Percentiles rank a stretch among this genome's conserved stretches.
Conservation (phyloP, 345 rosid species). For the Salix dunnii region DNA sequence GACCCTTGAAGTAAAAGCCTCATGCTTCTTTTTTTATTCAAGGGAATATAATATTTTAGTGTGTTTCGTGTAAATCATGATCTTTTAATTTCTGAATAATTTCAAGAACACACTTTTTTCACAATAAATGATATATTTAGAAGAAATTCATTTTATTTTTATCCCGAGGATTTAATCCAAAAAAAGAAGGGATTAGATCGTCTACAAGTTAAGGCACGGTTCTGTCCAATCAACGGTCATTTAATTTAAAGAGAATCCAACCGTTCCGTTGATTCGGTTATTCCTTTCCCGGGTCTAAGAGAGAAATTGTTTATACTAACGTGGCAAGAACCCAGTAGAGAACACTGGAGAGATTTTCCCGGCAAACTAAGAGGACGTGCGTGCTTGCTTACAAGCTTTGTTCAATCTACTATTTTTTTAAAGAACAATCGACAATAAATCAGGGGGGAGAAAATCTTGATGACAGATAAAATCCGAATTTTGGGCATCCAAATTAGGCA, state of each 20-base stretch:
- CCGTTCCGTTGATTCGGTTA: not conserved
- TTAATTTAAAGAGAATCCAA: not conserved
- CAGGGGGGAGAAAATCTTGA: not conserved
- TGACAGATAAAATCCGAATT: slow-evolving; percentile 18
- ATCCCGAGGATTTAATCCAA: too few relatives aligned
- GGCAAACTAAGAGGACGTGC: not conserved
- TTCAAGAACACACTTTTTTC: too few relatives aligned
- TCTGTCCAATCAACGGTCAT: not conserved
- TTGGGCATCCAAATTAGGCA: slow-evolving; percentile 19
- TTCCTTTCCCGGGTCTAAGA: not conserved
- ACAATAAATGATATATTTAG: too few relatives aligned
- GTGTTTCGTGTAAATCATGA: too few relatives aligned
- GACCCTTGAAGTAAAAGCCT: too few relatives aligned
- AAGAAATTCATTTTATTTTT: too few relatives aligned
- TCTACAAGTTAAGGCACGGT: too few relatives aligned
- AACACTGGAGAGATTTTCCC: not conserved
- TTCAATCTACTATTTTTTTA: not conserved
- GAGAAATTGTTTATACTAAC: not conserved
- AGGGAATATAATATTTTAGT: too few relatives aligned
- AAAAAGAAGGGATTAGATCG: too few relatives aligned
- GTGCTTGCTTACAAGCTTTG: not conserved
- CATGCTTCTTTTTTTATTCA: too few relatives aligned
- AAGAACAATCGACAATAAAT: not conserved
- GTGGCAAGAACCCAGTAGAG: slow-evolving; percentile 1
- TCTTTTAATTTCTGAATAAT: too few relatives aligned